A percentile compares a stretch with the other conserved stretches of the same genome.
Conservation (phyloP, 345 rosid species). For the Abelmoschus esculentus region DNA sequence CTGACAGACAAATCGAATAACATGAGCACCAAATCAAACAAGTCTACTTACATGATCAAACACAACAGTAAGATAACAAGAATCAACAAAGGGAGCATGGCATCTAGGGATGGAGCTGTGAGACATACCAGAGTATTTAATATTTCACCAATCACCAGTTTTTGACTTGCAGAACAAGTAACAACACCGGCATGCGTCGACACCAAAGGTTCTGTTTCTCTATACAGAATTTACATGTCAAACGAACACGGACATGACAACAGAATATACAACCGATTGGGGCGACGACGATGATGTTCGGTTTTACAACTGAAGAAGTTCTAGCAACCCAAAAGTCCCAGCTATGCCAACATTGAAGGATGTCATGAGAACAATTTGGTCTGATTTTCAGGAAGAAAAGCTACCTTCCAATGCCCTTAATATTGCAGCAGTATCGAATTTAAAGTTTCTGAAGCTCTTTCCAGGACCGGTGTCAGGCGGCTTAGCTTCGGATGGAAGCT, state of each 20-base stretch:
- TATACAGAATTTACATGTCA: constrained; percentile 31
- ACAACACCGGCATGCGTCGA: background rate
- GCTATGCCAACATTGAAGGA: constrained; percentile 13
- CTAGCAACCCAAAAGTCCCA: constrained; percentile 5
- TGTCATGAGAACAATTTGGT: constrained; percentile 8
- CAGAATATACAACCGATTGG: background rate
- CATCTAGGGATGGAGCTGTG: background rate
- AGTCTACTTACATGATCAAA: background rate
- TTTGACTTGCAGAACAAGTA: background rate
- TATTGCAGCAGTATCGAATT: constrained; percentile 39
- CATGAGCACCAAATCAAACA: background rate
- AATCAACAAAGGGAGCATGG: background rate
- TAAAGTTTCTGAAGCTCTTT: constrained; percentile 55
- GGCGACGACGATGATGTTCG: constrained; percentile 4
- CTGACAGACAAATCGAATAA: background rate
- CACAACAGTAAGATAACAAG: background rate
- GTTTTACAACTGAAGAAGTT: constrained; percentile 8
- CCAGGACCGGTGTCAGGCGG: constrained; percentile 49
- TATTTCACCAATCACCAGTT: background rate
- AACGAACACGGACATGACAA: constrained; percentile 14
- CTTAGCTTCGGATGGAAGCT: constrained; percentile 29
- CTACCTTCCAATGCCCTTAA: constrained; percentile 60
- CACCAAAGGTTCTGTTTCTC: constrained; percentile 2
- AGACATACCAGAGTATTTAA: background rate
- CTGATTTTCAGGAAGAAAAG: background rate